These are phyloP conservation scores for Centella asiatica DNA, from an alignment of 129 eudicot genomes.

Conservation along the genomic window DNA sequence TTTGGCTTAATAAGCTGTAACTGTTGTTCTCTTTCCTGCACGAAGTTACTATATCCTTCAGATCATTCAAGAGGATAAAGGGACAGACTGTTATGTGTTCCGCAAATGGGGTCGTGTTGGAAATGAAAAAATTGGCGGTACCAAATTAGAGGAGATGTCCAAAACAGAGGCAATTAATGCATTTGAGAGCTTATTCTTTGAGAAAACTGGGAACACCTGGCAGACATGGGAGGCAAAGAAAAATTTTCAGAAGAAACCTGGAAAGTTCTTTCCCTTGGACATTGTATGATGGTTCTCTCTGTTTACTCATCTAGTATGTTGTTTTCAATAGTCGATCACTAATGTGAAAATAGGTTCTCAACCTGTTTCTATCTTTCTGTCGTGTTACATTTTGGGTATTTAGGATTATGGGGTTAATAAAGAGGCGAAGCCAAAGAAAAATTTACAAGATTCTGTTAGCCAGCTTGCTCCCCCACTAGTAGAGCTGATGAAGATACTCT, in stretches of 20 bases:
- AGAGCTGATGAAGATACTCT: slow-evolving; percentile 92
- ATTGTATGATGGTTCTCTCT: slow-evolving; percentile 44
- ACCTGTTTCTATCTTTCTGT: slow-evolving; percentile 5
- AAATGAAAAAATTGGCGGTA: slow-evolving; percentile 75
- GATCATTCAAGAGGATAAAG: slow-evolving; percentile 86
- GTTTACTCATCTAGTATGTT: no score
- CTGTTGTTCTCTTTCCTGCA: slow-evolving; percentile 15
- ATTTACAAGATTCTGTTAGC: slow-evolving; percentile 42
- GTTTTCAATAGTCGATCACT: not conserved
- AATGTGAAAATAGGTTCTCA: not conserved
- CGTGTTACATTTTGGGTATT: slow-evolving; percentile 7
- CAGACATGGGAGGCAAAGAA: slow-evolving; percentile 67
- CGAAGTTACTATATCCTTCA: slow-evolving; percentile 89
- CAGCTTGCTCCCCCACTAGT: slow-evolving; percentile 65
- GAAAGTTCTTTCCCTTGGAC: slow-evolving; percentile 81
- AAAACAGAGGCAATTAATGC: slow-evolving; percentile 61
- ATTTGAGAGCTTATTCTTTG: slow-evolving; percentile 77
- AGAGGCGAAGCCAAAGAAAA: slow-evolving; percentile 49
- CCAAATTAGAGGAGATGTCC: slow-evolving; percentile 55
- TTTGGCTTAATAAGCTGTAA: slow-evolving; percentile 1
- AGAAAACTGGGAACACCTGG: slow-evolving; percentile 94
- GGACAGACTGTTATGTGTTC: slow-evolving; percentile 70
- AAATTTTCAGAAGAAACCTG: slow-evolving; percentile 73
- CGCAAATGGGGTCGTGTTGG: slow-evolving; percentile 99
- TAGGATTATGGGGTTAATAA: slow-evolving; percentile 93